phyloP scores from a whole-genome alignment of 2,329 filamentous ascomycete species.

The Penicillium rolfsii region DNA sequence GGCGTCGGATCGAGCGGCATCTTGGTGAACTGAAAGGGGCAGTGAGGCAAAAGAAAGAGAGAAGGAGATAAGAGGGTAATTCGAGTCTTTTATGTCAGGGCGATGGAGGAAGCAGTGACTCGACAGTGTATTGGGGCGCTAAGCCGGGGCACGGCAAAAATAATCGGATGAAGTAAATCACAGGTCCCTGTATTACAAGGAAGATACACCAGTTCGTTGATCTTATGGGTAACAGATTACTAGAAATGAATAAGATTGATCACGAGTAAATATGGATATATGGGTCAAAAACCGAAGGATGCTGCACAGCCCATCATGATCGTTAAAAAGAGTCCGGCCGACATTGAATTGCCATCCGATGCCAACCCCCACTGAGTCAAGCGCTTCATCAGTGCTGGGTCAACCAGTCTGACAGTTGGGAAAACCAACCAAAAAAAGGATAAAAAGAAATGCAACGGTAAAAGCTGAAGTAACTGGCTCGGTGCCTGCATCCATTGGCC shows the following conservation, averaged over 20 bases:
- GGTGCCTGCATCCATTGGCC: slow-evolving; percentile 29
- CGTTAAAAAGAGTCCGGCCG: neutral
- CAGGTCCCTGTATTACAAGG: neutral
- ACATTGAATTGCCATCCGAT: neutral
- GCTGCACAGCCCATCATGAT: neutral
- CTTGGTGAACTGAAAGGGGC: no score
- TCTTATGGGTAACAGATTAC: neutral
- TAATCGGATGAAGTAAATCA: no score
- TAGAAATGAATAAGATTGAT: neutral
- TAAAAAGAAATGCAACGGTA: slow-evolving; percentile 6
- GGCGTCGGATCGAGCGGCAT: no score
- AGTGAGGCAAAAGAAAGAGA: no score
- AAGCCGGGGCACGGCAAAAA: no score
- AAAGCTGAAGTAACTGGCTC: slow-evolving; percentile 1
- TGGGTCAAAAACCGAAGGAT: neutral
- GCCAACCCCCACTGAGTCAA: neutral
- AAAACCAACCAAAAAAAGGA: slow-evolving; percentile 3
- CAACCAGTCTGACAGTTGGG: slow-evolving; percentile 1
- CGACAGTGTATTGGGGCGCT: no score
- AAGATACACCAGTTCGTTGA: neutral
- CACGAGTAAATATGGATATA: neutral
- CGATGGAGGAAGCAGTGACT: no score
- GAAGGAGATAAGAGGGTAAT: no score
- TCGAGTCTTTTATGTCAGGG: no score
- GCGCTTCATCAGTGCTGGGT: neutral